Conservation (phyloP, 2,329 filamentous ascomycete genomes). For the Aureobasidium leucospermi region DNA sequence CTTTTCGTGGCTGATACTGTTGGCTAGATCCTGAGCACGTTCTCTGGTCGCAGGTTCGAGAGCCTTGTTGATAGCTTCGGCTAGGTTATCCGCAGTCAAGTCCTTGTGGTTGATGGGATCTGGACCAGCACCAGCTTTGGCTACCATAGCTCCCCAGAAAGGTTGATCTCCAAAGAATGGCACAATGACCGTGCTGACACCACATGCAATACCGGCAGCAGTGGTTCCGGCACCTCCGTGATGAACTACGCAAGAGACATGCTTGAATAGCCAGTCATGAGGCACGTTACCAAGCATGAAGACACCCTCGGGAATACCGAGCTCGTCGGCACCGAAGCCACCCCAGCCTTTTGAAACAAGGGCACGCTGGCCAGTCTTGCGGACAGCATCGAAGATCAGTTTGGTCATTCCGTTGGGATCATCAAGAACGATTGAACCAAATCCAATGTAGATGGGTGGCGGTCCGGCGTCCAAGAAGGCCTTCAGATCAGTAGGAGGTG, state of each 20-base stretch:
- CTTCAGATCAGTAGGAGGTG: conserved; percentile 57
- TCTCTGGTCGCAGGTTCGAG: conserved; percentile 27
- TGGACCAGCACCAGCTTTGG: conserved; percentile 27
- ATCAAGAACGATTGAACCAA: conserved; percentile 76
- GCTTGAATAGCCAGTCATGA: conserved; percentile 53
- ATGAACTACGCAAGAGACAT: conserved; percentile 49
- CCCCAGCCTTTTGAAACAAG: conserved; percentile 58
- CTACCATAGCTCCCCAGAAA: conserved; percentile 56
- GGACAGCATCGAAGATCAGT: conserved; percentile 65
- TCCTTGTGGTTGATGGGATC: conserved; percentile 35
- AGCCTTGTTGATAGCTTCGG: conserved; percentile 33
- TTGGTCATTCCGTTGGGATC: conserved; percentile 64
- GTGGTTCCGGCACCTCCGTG: conserved; percentile 55
- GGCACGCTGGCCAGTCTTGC: conserved; percentile 46
- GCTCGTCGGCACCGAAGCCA: conserved; percentile 36
- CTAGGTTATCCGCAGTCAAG: conserved; percentile 34
- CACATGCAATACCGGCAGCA: conserved; percentile 43
- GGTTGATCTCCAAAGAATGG: conserved; percentile 51
- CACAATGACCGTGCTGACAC: conserved; percentile 44
- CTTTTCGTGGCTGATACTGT: conserved; percentile 34
- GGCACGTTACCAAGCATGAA: conserved; percentile 50
- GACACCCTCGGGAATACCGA: conserved; percentile 36
- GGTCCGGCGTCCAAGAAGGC: conserved; percentile 63
- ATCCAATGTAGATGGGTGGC: conserved; percentile 74
- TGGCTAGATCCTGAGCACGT: conserved; percentile 30